Conservation (phyloP, 345 rosid genomes). For the Pseudoturritis turrita region DNA sequence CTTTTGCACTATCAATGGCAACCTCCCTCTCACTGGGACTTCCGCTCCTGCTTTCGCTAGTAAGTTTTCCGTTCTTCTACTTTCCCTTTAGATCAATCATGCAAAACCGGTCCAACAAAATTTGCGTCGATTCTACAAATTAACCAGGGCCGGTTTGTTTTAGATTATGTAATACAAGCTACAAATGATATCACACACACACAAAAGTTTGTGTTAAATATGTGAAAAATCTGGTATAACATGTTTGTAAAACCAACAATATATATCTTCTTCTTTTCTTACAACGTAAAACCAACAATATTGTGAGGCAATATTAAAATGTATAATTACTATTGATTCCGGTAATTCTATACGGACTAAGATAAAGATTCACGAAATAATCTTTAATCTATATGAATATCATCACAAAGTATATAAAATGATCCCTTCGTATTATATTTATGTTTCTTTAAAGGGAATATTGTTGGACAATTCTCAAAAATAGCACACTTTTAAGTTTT, state of each 20-base stretch:
- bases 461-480: no score
- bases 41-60: constrained; percentile 31
- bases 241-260: background rate
- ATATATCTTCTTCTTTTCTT: no score
- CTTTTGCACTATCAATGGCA: constrained; percentile 45
- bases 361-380: background rate
- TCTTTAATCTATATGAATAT: no score
- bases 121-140: background rate
- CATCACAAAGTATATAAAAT: no score
- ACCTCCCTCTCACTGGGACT: constrained; percentile 24
- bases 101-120: background rate
- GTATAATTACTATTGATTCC: no score
- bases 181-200: no score
- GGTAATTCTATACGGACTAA: no score
- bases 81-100: background rate
- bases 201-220: no score
- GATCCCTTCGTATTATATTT: no score
- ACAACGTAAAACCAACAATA: background rate
- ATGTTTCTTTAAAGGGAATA: no score
- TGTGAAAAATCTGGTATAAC: background rate
- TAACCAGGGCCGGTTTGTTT: background rate
- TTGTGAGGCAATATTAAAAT: background rate
- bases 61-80: constrained; percentile 23
- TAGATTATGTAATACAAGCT: no score
- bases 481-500: no score